Evolutionary conservation across 1,139 yeast species (phyloP).

Genomic region (Saccharomyces hybrid): DNA sequence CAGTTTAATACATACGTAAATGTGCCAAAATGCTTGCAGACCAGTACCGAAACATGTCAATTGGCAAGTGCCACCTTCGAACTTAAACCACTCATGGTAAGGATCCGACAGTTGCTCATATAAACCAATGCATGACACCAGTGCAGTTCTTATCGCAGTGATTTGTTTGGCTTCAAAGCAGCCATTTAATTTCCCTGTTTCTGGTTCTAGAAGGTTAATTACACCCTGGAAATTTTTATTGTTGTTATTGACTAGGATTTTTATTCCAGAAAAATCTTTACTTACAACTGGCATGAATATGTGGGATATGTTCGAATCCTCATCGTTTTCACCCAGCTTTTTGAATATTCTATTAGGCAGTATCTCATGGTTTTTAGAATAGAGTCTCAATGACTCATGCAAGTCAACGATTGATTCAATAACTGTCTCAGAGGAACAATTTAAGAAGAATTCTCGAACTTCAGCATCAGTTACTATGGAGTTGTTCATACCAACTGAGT

Average conservation of each 20-base stretch:
- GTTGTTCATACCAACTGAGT: background rate
- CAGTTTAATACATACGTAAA: too few relatives aligned
- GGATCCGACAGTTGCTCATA: background rate
- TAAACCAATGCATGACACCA: constrained; percentile 48
- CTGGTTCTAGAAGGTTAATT: constrained; percentile 43
- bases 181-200: constrained; percentile 46
- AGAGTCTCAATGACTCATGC: constrained; percentile 12
- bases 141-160: constrained; percentile 64
- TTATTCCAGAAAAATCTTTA: constrained; percentile 34
- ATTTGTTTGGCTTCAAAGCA: constrained; percentile 51
- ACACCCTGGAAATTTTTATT: constrained; percentile 51
- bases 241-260: constrained; percentile 40
- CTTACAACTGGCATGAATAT: constrained; percentile 52
- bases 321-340: background rate
- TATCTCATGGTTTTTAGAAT: constrained; percentile 14
- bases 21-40: constrained; percentile 57
- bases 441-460: constrained; percentile 14
- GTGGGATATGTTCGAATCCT: constrained; percentile 36
- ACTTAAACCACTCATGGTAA: constrained; percentile 26
- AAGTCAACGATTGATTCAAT: constrained; percentile 11
- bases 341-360: constrained; percentile 15
- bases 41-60: constrained; percentile 55
- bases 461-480: constrained; percentile 10
- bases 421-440: constrained; percentile 7
- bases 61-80: constrained; percentile 6